Evolutionary conservation across 345 rosid genomes (phyloP), one percentile per base, ranked within the genome.

Genomic region (Citropsis articulata): DNA sequence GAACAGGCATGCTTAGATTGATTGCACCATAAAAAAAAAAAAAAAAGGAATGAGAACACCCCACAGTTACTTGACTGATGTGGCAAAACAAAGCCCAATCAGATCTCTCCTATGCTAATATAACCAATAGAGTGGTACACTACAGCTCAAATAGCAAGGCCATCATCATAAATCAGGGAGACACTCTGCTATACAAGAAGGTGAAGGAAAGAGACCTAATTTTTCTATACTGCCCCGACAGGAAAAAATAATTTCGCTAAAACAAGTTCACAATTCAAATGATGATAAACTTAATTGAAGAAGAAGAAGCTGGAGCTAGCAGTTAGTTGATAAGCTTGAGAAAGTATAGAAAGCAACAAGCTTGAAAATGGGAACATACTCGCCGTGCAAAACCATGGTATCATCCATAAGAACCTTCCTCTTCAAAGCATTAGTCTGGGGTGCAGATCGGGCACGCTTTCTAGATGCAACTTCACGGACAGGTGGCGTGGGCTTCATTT

Each of bases 381-480:
- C 98, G 90, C 99, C 99, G 63, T 87, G 98, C 85, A 97, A 87
- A 86, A 94, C 98, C 98, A 94, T 91, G 21, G 85, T 80, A 78
- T 97, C 98, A 82, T 97, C 99, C 90, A 94, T 86, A 73, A 89
- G 90, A 85, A 92, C 94, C 90, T 97, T 97, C 88, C 98, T 92
- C 91, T 92, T 97, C 33, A 81, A 75, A 72, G 88, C 87, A 84
- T 87, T 88, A 75, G 92, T 75, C 61, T 90, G 91, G 14, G 90
- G 82, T 68, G 90, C 84, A 83, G 90, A 69, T 59, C 90, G 89
- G 27, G 75, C 24, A 66, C 97, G 96, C 81, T 97, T 97, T 67
- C 79, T 83, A 40, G 98, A 76, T 78, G 84, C 84, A 67, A 88
- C 75, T 85, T 91, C 93, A 79, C 82, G 85, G 21, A 83, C 89